Percentiles rank a stretch among this genome's conserved stretches.
Conservation (phyloP, 768 basidiomycete species). For the Podaxis rugospora region DNA sequence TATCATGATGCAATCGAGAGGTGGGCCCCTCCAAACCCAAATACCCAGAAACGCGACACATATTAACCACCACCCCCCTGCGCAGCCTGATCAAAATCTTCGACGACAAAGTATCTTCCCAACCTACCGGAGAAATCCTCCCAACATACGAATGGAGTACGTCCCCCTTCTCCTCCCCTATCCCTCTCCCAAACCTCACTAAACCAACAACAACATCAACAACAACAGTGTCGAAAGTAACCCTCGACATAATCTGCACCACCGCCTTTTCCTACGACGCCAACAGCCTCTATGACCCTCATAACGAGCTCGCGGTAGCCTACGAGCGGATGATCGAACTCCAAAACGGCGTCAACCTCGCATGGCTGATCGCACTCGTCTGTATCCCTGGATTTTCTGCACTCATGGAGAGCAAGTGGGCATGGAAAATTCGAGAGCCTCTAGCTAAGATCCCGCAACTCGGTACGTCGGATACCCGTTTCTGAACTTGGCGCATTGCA, state of each 20-base stretch:
- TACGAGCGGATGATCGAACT: constrained; percentile 38
- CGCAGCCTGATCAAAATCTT: constrained; percentile 31
- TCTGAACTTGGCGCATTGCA: constrained; percentile 12
- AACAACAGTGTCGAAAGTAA: constrained; percentile 42
- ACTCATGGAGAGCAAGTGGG: not conserved
- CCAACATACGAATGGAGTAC: constrained; percentile 43
- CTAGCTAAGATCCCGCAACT: not conserved
- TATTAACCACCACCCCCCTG: not conserved
- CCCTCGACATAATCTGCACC: constrained; percentile 48
- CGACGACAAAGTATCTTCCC: constrained; percentile 24
- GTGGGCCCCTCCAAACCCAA: constrained; percentile 17
- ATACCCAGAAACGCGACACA: no score
- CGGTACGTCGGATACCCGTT: not conserved
- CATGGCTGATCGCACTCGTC: not conserved
- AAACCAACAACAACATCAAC: not conserved
- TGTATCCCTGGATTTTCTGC: constrained; percentile 5
- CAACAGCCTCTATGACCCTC: constrained; percentile 39
- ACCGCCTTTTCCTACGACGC: constrained; percentile 46
- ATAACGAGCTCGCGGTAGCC: constrained; percentile 43
- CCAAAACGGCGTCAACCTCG: constrained; percentile 27
- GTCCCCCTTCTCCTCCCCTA: constrained; percentile 14
- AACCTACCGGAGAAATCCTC: constrained; percentile 22
- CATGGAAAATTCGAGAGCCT: not conserved
- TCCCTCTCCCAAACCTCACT: not conserved
- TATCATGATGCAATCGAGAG: constrained; percentile 43